Evolutionary conservation across 768 basidiomycete genomes (phyloP).

Genomic region (Rhodotorula kratochvilovae): DNA sequence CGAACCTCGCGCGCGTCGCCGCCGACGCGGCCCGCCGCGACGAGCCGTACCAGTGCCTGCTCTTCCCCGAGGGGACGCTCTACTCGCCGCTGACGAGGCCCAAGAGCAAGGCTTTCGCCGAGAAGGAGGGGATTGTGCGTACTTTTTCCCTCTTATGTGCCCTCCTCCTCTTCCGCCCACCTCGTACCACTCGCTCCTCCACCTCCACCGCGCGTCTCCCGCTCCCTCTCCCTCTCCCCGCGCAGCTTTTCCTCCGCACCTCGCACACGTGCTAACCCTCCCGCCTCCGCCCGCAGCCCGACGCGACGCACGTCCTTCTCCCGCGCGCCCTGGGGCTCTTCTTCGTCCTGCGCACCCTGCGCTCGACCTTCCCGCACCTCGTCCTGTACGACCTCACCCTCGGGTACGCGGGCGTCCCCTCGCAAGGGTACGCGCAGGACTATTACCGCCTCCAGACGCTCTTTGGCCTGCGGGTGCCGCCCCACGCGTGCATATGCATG

Average conservation of each 20-base stretch:
- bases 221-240: background rate
- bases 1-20: slow-evolving; percentile 10
- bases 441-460: slow-evolving; percentile 75
- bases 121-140: slow-evolving; percentile 81
- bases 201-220: no score
- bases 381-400: slow-evolving; percentile 86
- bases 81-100: slow-evolving; percentile 81
- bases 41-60: slow-evolving; percentile 67
- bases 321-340: slow-evolving; percentile 89
- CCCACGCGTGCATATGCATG: slow-evolving; percentile 83
- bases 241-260: no score
- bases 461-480: slow-evolving; percentile 72
- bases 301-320: slow-evolving; percentile 73
- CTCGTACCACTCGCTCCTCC: no score
- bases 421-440: slow-evolving; percentile 37
- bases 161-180: no score
- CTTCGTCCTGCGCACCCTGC: slow-evolving; percentile 73
- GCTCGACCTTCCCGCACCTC: slow-evolving; percentile 62
- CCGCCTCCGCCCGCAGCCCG: slow-evolving; percentile 56
- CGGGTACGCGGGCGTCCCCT: slow-evolving; percentile 62
- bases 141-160: background rate
- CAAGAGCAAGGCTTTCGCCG: slow-evolving; percentile 77
- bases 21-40: slow-evolving; percentile 18
- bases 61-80: slow-evolving; percentile 95
- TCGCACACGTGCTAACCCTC: no score